These are phyloP conservation scores for Fistulifera solaris DNA, from an alignment of 108 stramenopile species.

Conservation along the genomic window DNA sequence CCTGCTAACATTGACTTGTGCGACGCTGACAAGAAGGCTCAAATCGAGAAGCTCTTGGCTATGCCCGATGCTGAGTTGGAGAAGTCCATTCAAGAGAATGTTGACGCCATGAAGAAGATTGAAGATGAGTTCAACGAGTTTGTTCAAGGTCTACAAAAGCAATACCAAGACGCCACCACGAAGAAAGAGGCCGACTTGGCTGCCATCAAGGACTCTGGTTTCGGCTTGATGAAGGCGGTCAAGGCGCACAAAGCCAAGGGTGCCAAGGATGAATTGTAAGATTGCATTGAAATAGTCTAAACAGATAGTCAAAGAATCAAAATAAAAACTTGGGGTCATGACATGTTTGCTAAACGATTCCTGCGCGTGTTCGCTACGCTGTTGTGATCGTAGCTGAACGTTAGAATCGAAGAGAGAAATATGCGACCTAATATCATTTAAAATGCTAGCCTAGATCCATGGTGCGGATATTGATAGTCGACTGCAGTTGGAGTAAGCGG, in stretches of 20 bases:
- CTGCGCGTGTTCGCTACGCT: no score
- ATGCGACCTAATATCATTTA: no score
- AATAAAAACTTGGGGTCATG: no score
- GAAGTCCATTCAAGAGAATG: conserved; percentile 37
- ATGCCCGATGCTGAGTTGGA: conserved; percentile 41
- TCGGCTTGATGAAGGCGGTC: conserved; percentile 84
- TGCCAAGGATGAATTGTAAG: conserved; percentile 58
- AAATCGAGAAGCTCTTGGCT: conserved; percentile 43
- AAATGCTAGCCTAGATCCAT: no score
- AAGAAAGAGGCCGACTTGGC: conserved; percentile 70
- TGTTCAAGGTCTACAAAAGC: conserved; percentile 59
- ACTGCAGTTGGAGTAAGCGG: no score
- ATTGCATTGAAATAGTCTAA: no score
- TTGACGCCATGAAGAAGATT: conserved; percentile 48
- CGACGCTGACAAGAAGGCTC: conserved; percentile 53
- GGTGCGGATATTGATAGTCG: no score
- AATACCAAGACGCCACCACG: conserved; percentile 37
- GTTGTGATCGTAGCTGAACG: no score
- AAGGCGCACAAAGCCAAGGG: conserved; percentile 36
- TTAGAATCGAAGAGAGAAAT: no score
- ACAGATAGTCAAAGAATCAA: no score
- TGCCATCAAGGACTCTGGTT: conserved; percentile 73
- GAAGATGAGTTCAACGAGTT: conserved; percentile 50
- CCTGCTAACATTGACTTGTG: conserved; percentile 53
- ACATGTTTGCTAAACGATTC: no score